phyloP scores from a whole-genome alignment of 345 rosid species.

The Acer yangbiense region DNA sequence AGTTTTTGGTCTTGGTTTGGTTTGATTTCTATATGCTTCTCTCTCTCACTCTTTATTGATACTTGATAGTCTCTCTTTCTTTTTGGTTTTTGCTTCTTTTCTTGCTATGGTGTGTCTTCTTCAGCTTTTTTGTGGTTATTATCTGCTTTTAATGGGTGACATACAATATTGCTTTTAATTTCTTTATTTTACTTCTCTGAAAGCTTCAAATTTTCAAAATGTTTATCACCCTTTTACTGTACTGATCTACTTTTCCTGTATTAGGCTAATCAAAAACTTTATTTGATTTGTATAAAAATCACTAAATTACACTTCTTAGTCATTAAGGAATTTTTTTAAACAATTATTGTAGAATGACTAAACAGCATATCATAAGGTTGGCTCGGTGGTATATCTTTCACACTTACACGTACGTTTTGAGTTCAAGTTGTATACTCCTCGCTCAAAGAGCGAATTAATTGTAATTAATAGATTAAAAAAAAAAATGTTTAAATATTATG shows the following conservation, averaged over 20 bases:
- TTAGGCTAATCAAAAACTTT: conserved; percentile 19
- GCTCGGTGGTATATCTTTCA: no score
- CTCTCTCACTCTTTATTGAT: conserved; percentile 10
- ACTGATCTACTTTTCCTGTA: conserved; percentile 17
- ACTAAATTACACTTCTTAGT: conserved; percentile 37
- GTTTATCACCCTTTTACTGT: conserved; percentile 25
- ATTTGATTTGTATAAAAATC: not conserved
- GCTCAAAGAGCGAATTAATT: no score
- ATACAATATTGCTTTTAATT: conserved; percentile 16
- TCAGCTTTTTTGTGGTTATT: conserved; percentile 15
- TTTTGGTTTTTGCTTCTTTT: conserved; percentile 25
- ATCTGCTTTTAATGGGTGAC: conserved; percentile 30
- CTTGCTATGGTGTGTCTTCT: conserved; percentile 28
- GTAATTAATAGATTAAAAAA: no score
- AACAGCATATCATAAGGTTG: no score
- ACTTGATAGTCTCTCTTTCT: not conserved
- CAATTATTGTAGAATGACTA: not conserved
- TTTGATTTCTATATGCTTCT: not conserved
- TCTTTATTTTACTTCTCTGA: conserved; percentile 23
- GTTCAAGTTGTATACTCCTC: no score
- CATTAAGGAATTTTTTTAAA: conserved; percentile 37
- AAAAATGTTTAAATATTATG: not conserved
- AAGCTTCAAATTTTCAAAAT: conserved; percentile 37
- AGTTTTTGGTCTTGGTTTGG: not conserved
- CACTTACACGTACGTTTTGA: no score